Conservation (phyloP, 2,329 filamentous ascomycete genomes). For the Ophiobolus disseminans region DNA sequence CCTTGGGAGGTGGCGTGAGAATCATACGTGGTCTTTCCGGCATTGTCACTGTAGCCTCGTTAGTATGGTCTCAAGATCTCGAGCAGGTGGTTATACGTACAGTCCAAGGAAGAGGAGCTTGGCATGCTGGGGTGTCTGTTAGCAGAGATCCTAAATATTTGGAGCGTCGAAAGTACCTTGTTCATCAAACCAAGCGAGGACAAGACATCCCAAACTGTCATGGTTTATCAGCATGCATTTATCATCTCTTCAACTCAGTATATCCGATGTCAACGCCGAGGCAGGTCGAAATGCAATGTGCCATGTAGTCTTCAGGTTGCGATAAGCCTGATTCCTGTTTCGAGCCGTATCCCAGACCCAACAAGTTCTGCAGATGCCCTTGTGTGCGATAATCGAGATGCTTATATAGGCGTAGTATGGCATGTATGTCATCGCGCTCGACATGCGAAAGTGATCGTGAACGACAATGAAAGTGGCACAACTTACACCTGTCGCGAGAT, state of each 20-base stretch:
- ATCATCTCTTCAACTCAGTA: no score
- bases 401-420: neutral
- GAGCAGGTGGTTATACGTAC: slow-evolving; percentile 10
- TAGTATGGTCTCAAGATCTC: slow-evolving; percentile 11
- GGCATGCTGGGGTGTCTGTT: slow-evolving; percentile 64
- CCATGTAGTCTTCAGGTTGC: neutral
- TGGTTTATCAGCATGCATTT: slow-evolving; percentile 12
- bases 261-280: no score
- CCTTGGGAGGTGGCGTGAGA: neutral
- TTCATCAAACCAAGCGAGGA: slow-evolving; percentile 86
- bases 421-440: neutral
- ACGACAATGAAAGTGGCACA: slow-evolving; percentile 6
- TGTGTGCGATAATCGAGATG: neutral
- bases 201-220: slow-evolving; percentile 83
- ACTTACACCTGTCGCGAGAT: slow-evolving; percentile 42
- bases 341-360: neutral
- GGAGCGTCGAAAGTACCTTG: slow-evolving; percentile 59
- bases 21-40: slow-evolving; percentile 83
- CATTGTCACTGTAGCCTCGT: slow-evolving; percentile 88
- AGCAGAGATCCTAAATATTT: slow-evolving; percentile 5
- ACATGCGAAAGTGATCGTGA: slow-evolving; percentile 3
- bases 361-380: neutral
- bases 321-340: neutral
- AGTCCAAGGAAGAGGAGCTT: slow-evolving; percentile 75
- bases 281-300: neutral